A percentile compares a stretch with the other conserved stretches of the same genome.
These are phyloP conservation scores for Colletotrichum karsti DNA, from an alignment of 2,329 filamentous ascomycete genomes.

Conservation along the genomic window DNA sequence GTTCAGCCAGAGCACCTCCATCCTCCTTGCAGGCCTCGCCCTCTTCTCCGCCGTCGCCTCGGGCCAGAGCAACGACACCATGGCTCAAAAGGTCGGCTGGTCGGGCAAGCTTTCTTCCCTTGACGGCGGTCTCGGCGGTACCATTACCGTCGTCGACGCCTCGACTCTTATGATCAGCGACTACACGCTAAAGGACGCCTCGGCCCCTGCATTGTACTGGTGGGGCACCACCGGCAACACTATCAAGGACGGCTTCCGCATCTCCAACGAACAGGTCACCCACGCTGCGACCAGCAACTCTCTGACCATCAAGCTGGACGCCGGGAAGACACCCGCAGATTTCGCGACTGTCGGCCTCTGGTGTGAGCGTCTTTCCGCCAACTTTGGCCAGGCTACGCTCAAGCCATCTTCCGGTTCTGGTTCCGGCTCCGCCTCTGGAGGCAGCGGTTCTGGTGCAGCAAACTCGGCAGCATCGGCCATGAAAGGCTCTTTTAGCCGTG, in stretches of 20 bases:
- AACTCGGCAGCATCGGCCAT: not conserved
- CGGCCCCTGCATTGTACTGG: conserved; percentile 38
- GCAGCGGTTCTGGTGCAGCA: not conserved
- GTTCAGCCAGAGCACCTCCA: not conserved
- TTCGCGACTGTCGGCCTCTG: conserved; percentile 8
- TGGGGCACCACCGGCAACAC: conserved; percentile 33
- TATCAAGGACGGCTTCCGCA: conserved; percentile 35
- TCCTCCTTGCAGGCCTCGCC: conserved; percentile 18
- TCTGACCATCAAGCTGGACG: conserved; percentile 34
- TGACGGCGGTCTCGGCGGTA: conserved; percentile 36
- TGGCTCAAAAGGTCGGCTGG: conserved; percentile 24
- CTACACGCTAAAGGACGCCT: conserved; percentile 36
- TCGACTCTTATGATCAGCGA: conserved; percentile 30
- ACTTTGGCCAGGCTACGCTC: not conserved
- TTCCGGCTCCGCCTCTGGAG: not conserved
- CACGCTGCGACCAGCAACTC: conserved; percentile 25
- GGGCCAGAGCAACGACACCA: not conserved
- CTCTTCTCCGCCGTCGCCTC: conserved; percentile 12
- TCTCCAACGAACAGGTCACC: conserved; percentile 34
- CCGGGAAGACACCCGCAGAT: conserved; percentile 33
- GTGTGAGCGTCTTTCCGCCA: not conserved
- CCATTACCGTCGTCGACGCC: conserved; percentile 32
- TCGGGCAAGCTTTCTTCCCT: conserved; percentile 31
- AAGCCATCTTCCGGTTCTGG: not conserved
- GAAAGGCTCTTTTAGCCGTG: not conserved